These are phyloP conservation scores for Colletotrichum somersetense DNA, from an alignment of 2,329 filamentous ascomycete species.

Conservation along the genomic window DNA sequence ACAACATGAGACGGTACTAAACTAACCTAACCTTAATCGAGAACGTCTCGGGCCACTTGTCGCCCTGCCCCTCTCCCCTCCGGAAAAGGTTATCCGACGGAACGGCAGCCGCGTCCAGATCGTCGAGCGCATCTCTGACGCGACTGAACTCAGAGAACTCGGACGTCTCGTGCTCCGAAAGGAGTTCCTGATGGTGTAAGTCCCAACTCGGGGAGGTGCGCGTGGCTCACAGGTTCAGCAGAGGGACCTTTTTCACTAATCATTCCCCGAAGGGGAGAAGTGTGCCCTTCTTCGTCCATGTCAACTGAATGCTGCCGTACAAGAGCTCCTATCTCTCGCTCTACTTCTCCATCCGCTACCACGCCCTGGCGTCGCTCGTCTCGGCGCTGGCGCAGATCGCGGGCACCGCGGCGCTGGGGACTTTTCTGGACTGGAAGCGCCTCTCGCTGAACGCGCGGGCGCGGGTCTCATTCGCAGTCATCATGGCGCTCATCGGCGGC, in stretches of 20 bases:
- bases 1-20: constrained; percentile 20
- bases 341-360: constrained; percentile 44
- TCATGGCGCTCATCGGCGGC: no score
- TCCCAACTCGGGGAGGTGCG: not conserved
- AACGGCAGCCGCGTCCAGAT: constrained; percentile 46
- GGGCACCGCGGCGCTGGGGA: no score
- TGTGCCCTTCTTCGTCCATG: constrained; percentile 45
- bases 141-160: constrained; percentile 45
- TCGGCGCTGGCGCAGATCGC: no score
- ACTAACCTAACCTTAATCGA: constrained; percentile 16
- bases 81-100: constrained; percentile 47
- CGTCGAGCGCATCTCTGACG: constrained; percentile 43
- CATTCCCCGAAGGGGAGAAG: not conserved
- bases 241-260: not conserved
- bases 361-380: constrained; percentile 43
- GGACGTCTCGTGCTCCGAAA: constrained; percentile 41
- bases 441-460: no score
- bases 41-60: constrained; percentile 46
- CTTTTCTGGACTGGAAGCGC: no score
- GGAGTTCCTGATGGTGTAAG: constrained; percentile 44
- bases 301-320: constrained; percentile 43
- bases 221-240: not conserved
- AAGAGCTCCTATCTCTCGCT: constrained; percentile 43
- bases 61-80: constrained; percentile 47
- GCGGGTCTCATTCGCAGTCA: no score